A percentile compares a stretch with the other conserved stretches of the same genome.
These are phyloP conservation scores for Gossypium mustelinum DNA, from an alignment of 345 rosid species.

Conservation along the genomic window DNA sequence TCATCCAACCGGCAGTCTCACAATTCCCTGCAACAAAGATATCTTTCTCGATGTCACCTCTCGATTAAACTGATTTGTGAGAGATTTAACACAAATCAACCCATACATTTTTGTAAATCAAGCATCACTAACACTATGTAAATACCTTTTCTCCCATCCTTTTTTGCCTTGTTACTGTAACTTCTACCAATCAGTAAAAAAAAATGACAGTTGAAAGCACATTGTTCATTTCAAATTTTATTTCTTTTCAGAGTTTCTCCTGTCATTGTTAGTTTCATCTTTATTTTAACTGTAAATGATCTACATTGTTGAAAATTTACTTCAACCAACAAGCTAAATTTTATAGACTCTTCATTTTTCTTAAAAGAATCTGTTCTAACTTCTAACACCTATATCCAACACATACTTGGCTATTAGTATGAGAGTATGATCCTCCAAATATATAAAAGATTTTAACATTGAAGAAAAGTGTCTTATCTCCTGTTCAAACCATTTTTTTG, in stretches of 20 bases:
- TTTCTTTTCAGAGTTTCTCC: too few relatives aligned
- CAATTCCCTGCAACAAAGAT: slow-evolving; percentile 36
- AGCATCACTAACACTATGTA: neutral
- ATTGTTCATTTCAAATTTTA: neutral
- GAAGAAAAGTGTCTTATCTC: too few relatives aligned
- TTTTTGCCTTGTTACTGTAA: neutral
- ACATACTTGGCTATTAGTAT: too few relatives aligned
- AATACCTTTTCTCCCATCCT: neutral
- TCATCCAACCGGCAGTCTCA: slow-evolving; percentile 40
- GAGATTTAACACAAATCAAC: neutral
- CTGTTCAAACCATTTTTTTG: too few relatives aligned
- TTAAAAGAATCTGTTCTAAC: neutral
- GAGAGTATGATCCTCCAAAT: too few relatives aligned
- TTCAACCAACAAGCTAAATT: neutral
- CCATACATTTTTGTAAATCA: slow-evolving; percentile 15
- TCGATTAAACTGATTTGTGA: neutral
- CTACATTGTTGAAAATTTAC: neutral
- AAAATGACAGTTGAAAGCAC: neutral
- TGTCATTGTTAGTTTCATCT: neutral
- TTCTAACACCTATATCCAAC: neutral
- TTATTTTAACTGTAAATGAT: neutral
- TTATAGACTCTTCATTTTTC: too few relatives aligned
- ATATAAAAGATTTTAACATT: too few relatives aligned
- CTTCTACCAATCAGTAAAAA: neutral
- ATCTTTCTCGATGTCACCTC: slow-evolving; percentile 16